Evolutionary conservation across 169 alveolate genomes (phyloP).

Genomic region (Plasmodium falciparum): DNA sequence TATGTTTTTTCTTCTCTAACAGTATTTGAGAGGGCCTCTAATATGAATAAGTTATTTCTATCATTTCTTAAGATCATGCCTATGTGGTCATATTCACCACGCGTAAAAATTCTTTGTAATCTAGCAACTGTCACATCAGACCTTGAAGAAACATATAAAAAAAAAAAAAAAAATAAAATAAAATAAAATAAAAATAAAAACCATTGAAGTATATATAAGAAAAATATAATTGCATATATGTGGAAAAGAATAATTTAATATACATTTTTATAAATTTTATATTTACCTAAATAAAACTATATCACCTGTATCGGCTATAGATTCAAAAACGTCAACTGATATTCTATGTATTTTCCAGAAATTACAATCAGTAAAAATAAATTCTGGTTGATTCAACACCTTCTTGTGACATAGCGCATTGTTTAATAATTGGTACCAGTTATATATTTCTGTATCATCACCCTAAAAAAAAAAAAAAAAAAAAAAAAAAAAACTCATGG

Average conservation of each 20-base stretch:
- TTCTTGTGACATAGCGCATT: constrained; percentile 15
- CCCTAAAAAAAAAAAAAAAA: no score
- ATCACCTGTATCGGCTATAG: constrained; percentile 87
- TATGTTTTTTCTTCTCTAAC: constrained; percentile 15
- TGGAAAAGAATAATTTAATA: not conserved
- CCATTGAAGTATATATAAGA: not conserved
- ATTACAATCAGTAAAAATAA: constrained; percentile 63
- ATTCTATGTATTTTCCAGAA: constrained; percentile 83
- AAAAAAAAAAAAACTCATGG: no score
- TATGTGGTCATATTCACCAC: constrained; percentile 91
- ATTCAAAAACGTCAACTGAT: constrained; percentile 78
- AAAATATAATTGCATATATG: not conserved
- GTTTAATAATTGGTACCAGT: no score
- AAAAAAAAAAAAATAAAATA: not conserved
- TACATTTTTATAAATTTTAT: constrained; percentile 18
- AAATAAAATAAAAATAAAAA: no score
- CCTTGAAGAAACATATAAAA: not conserved
- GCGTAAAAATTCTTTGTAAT: constrained; percentile 85
- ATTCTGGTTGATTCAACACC: constrained; percentile 38
- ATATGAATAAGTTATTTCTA: constrained; percentile 79
- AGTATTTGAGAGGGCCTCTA: constrained; percentile 86
- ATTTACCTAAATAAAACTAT: constrained; percentile 82
- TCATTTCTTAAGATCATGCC: constrained; percentile 87
- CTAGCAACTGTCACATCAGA: constrained; percentile 70
- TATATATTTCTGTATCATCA: no score